Base-by-base conservation (phyloP, 768 basidiomycete species). In the Mycena galopus region DNA sequence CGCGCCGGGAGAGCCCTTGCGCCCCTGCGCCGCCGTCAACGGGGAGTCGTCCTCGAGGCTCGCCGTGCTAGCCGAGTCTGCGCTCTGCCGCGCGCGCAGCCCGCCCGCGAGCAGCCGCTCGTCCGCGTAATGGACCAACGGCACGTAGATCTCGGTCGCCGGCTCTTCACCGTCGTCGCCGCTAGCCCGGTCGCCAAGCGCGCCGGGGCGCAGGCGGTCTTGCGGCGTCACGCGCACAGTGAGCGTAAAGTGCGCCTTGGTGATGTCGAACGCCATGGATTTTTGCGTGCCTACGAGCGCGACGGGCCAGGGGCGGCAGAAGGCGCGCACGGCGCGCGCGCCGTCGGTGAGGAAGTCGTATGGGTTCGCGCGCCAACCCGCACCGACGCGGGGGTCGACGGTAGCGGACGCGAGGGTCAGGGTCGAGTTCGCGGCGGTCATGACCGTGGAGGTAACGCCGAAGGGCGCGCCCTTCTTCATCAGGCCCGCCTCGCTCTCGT, bases 61-160 rank as follows among this genome's bases (percentile, higher is more conserved):
- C 10, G 67, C 17, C 23, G 67, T 61, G 50, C 73, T 75, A 50
- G 56, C 66, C 23, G 64, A 29, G 16, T 75, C 73, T 11, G 30
- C 51, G 29, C 69, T 74, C 58, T 70, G 68, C 73, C 59, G 73
- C 19, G 16, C 21, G 30, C 30, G 74, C 72, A 19, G 73, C 56
- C 75, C 75, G 73, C 56, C 71, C 50, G 29, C 73, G n/a, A 86
- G 68, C 32, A 85, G 58, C 57, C 80, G 73, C 56, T 73, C 73
- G 71, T 87, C 86, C 4, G 93, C 94, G 79, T 91, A 99, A 79
- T 99, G 98, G 23, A 97, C 92, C 59, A 96, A 86, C 6, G 98
- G 98, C 1, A 99, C 80, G 79, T 89, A 99, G 25, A 99, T 91
- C 86, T 98, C 98, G 23, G 96, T 98, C n/a, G 91, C 87, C 1